Percentiles rank a stretch among this genome's conserved stretches.
phyloP scores from a whole-genome alignment of 495 filamentous ascomycete species.

The Rhypophila decipiens region DNA sequence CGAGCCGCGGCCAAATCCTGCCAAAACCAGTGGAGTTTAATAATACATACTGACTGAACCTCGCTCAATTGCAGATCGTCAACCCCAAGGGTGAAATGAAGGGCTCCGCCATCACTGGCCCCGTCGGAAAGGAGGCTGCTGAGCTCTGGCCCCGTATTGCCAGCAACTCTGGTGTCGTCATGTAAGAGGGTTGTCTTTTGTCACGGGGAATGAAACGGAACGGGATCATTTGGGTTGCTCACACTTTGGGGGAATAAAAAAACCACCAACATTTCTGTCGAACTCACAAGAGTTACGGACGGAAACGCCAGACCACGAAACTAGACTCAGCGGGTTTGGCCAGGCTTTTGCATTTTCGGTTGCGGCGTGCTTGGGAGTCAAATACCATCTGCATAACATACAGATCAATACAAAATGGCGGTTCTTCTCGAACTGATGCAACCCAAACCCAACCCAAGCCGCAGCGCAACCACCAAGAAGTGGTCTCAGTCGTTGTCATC shows the following conservation, averaged over 20 bases:
- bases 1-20: too few species aligned
- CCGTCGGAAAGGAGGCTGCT: conserved; percentile 99
- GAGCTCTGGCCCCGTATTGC: conserved; percentile 99
- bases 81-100: conserved; percentile 99
- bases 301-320: conserved; percentile 8
- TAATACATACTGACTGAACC: background rate
- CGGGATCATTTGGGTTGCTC: conserved; percentile 12
- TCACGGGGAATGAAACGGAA: conserved; percentile 7
- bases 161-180: conserved; percentile 98
- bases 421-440: conserved; percentile 25
- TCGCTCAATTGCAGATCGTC: conserved; percentile 69
- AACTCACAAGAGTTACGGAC: conserved; percentile 1
- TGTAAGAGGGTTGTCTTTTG: conserved; percentile 57
- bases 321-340: conserved; percentile 22
- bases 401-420: conserved; percentile 33
- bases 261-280: conserved; percentile 19
- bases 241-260: conserved; percentile 21
- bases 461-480: too few species aligned
- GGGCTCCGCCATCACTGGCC: conserved; percentile 97
- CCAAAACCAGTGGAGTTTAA: too few species aligned
- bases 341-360: conserved; percentile 34
- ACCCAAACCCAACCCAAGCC: too few species aligned
- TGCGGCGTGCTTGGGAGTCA: conserved; percentile 34
- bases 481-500: too few species aligned
- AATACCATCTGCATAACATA: conserved; percentile 32